Conservation (phyloP, 2,329 filamentous ascomycete species). For the Clonostachys sp. region DNA sequence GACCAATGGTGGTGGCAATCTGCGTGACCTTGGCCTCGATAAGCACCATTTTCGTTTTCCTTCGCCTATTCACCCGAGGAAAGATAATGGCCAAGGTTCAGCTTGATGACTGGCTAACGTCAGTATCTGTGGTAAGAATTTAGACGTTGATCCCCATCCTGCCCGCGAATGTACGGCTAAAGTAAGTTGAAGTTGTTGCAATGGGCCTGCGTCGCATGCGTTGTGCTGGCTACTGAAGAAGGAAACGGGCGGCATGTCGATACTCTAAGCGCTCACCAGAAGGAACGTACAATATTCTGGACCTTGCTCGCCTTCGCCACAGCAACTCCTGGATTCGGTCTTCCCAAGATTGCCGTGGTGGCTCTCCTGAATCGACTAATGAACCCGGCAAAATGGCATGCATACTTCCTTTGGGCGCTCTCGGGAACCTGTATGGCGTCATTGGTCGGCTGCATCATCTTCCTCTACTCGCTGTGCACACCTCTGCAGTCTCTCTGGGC, state of each 20-base stretch:
- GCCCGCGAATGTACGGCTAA: too few species aligned
- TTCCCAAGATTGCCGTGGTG: conserved; percentile 36
- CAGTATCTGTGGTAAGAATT: neutral
- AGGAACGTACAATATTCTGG: conserved; percentile 13
- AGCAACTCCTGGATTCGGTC: conserved; percentile 27
- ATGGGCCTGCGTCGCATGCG: conserved; percentile 6
- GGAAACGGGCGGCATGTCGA: conserved; percentile 12
- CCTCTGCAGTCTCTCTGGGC: conserved; percentile 13
- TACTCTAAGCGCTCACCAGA: conserved; percentile 4
- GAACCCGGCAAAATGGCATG: conserved; percentile 25
- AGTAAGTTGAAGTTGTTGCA: conserved; percentile 3
- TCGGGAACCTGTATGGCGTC: conserved; percentile 18
- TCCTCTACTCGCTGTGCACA: conserved; percentile 35
- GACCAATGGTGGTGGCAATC: conserved; percentile 2
- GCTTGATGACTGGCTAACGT: conserved; percentile 9
- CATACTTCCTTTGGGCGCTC: conserved; percentile 27
- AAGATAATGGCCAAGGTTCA: conserved; percentile 5
- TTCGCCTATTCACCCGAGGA: conserved; percentile 6
- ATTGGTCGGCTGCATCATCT: conserved; percentile 21
- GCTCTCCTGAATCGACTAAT: conserved; percentile 28
- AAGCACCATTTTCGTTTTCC: conserved; percentile 6
- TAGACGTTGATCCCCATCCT: neutral
- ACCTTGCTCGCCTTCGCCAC: conserved; percentile 27
- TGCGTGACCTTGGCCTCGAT: conserved; percentile 4
- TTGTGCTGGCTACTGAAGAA: conserved; percentile 8